Evolutionary conservation across 768 basidiomycete genomes (phyloP).

Genomic region (Boletus rex-veris): DNA sequence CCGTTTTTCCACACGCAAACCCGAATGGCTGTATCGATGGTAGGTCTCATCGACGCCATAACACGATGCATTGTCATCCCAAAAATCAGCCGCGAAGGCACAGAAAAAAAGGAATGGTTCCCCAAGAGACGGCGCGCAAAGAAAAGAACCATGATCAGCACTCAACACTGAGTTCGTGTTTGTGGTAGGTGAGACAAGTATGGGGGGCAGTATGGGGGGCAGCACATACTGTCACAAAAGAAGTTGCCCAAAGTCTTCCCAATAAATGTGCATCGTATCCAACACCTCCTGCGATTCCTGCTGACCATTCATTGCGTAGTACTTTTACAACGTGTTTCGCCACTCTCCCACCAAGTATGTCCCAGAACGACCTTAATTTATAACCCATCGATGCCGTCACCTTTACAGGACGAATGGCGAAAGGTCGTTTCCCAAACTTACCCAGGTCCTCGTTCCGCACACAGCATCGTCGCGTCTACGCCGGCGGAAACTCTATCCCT

Average conservation of each 20-base stretch:
- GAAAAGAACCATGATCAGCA: slow-evolving; percentile 62
- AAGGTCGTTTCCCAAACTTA: slow-evolving; percentile 80
- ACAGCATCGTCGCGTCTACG: slow-evolving; percentile 72
- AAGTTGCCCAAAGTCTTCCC: slow-evolving; percentile 78
- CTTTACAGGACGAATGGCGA: slow-evolving; percentile 79
- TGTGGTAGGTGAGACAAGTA: slow-evolving; percentile 70
- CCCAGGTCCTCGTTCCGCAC: slow-evolving; percentile 86
- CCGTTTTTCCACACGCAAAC: too few species aligned
- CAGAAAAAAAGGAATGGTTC: slow-evolving; percentile 64
- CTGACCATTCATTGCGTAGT: slow-evolving; percentile 36
- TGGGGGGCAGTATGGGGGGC: slow-evolving; percentile 89
- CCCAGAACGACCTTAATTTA: not conserved
- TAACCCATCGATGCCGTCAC: not conserved
- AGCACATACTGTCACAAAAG: slow-evolving; percentile 79
- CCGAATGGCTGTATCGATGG: too few species aligned
- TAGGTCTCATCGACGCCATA: too few species aligned
- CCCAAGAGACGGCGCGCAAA: slow-evolving; percentile 67
- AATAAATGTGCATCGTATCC: slow-evolving; percentile 55
- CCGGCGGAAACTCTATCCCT: slow-evolving; percentile 83
- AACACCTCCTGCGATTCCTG: not conserved
- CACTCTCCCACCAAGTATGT: slow-evolving; percentile 76
- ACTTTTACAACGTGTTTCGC: slow-evolving; percentile 84
- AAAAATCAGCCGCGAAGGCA: slow-evolving; percentile 50
- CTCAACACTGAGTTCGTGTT: not conserved
- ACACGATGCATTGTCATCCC: slow-evolving; percentile 12